A percentile compares a stretch with the other conserved stretches of the same genome.
These are phyloP conservation scores for Polysphondylium violaceum DNA, from an alignment of 78 protist species.

Conservation along the genomic window DNA sequence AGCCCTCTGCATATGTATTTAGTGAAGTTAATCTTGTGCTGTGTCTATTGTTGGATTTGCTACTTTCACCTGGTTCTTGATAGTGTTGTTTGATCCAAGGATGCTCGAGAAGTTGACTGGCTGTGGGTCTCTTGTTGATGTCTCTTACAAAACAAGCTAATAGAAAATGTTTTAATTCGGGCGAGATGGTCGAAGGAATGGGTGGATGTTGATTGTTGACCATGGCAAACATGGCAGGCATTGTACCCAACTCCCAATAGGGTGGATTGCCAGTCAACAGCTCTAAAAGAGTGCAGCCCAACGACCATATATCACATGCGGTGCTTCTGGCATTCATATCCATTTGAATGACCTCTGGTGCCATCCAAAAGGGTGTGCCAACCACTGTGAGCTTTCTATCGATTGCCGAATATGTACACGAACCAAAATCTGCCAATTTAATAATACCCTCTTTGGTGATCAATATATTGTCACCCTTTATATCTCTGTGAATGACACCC, in stretches of 20 bases:
- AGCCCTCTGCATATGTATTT: not conserved
- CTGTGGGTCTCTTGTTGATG: constrained; percentile 66
- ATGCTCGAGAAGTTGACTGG: constrained; percentile 63
- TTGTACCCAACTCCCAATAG: constrained; percentile 95
- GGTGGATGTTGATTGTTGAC: constrained; percentile 85
- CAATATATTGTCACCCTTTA: constrained; percentile 85
- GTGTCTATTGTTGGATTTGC: not conserved
- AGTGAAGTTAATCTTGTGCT: constrained; percentile 4
- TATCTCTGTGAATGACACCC: constrained; percentile 90
- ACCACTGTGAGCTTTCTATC: constrained; percentile 69
- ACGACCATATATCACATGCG: constrained; percentile 88
- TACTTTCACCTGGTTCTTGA: not conserved
- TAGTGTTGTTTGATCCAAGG: constrained; percentile 66
- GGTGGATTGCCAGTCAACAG: constrained; percentile 89
- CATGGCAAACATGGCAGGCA: constrained; percentile 97
- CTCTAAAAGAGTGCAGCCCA: constrained; percentile 89
- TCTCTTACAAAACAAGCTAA: constrained; percentile 66
- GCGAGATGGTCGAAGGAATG: constrained; percentile 33
- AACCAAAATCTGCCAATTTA: constrained; percentile 96
- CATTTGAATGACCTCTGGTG: constrained; percentile 97
- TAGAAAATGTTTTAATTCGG: constrained; percentile 61
- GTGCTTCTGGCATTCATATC: constrained; percentile 77
- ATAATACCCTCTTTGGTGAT: constrained; percentile 82
- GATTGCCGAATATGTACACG: constrained; percentile 73
- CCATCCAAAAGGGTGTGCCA: constrained; percentile 91